Conservation (phyloP, 345 rosid species). For the Populus simonii region DNA sequence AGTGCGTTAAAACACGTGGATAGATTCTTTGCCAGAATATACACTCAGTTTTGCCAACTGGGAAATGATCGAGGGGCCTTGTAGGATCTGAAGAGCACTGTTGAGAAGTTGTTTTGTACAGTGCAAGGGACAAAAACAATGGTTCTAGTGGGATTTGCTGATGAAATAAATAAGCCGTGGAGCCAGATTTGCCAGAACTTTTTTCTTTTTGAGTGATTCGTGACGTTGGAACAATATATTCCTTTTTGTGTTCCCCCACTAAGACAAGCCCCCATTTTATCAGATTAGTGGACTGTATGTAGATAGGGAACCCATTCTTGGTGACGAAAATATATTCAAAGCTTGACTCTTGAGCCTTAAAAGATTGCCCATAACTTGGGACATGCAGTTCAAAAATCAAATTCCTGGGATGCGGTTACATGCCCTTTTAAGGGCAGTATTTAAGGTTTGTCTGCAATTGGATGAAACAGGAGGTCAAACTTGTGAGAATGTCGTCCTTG, state of each 20-base stretch:
- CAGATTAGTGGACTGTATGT: not conserved
- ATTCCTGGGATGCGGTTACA: not conserved
- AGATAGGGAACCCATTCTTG: not conserved
- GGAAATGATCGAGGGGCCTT: not conserved
- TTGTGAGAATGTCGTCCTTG: not conserved
- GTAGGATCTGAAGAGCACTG: conserved; percentile 13
- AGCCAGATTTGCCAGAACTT: not conserved
- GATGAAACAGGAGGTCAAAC: not conserved
- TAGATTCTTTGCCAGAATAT: conserved; percentile 21
- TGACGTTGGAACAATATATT: conserved; percentile 19
- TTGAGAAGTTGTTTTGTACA: conserved; percentile 16
- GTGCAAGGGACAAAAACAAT: conserved; percentile 9
- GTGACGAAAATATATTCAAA: not conserved
- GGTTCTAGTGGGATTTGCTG: conserved; percentile 24
- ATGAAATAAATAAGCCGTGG: not conserved
- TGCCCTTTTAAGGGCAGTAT: not conserved
- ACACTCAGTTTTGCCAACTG: not conserved
- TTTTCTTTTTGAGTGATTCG: conserved; percentile 10
- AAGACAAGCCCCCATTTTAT: not conserved
- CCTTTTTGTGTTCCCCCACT: conserved; percentile 17
- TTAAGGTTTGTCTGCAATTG: not conserved
- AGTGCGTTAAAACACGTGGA: conserved; percentile 22
- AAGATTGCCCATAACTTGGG: not conserved
- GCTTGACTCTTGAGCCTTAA: not conserved
- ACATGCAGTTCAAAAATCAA: not conserved